A percentile compares a stretch with the other conserved stretches of the same genome.
Evolutionary conservation across 345 rosid genomes (phyloP).

Genomic region (Melaleuca alternifolia): DNA sequence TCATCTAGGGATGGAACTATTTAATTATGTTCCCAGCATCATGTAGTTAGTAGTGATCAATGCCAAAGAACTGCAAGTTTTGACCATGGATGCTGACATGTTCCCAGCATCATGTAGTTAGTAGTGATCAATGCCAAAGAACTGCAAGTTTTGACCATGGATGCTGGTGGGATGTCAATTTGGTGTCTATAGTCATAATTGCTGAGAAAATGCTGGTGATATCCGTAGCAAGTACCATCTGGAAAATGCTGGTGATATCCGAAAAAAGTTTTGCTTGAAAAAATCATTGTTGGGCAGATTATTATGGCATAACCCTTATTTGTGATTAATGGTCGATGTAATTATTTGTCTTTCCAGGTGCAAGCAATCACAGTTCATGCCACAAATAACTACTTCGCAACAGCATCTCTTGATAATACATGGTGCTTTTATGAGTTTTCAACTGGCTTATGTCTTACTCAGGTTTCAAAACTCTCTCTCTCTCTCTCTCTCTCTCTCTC

Average conservation of each 20-base stretch:
- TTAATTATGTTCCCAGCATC: background rate
- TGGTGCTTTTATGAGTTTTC: conserved; percentile 97
- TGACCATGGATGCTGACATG: background rate
- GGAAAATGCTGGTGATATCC: background rate
- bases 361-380: conserved; percentile 97
- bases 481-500: background rate
- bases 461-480: conserved; percentile 30
- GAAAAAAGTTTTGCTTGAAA: background rate
- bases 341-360: conserved; percentile 41
- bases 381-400: conserved; percentile 86
- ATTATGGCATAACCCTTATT: background rate
- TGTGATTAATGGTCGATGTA: background rate
- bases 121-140: background rate
- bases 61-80: background rate
- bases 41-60: background rate
- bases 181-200: background rate
- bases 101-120: too few species aligned
- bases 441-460: conserved; percentile 76
- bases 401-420: conserved; percentile 87
- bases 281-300: background rate
- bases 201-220: background rate
- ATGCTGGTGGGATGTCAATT: background rate
- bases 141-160: background rate
- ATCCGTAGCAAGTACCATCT: background rate
- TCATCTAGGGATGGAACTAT: background rate